Conservation (phyloP, 352 stramenopile genomes). For the Phytophthora palmivora region DNA sequence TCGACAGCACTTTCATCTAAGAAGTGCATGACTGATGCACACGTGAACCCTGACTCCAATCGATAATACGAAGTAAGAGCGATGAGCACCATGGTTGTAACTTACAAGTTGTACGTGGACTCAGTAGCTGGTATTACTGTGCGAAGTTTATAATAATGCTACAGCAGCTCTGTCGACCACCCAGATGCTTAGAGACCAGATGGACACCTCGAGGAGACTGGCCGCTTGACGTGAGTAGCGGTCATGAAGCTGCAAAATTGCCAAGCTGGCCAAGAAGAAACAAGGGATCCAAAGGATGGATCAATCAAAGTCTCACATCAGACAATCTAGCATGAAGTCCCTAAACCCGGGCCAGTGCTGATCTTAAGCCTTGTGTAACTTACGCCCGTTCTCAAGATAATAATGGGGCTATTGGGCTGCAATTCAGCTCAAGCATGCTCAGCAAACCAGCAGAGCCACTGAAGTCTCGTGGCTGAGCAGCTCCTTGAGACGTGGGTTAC, state of each 20-base stretch:
- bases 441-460: conserved; percentile 5
- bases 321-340: not conserved
- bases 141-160: no score
- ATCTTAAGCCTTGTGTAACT: not conserved
- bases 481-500: conserved; percentile 22
- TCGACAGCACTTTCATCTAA: conserved; percentile 17
- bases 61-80: no score
- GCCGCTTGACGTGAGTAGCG: conserved; percentile 14
- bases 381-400: conserved; percentile 14
- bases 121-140: no score
- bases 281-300: conserved; percentile 4
- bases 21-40: no score
- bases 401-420: not conserved
- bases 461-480: not conserved
- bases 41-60: not conserved
- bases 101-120: no score
- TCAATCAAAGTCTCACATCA: not conserved
- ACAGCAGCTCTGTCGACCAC: conserved; percentile 16
- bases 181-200: conserved; percentile 7
- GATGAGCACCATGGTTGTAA: no score
- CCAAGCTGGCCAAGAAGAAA: conserved; percentile 10
- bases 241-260: conserved; percentile 8
- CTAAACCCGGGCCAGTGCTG: no score
- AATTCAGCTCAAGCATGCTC: conserved; percentile 3
- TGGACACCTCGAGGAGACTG: conserved; percentile 1